A percentile compares a stretch with the other conserved stretches of the same genome.
phyloP scores from a whole-genome alignment of 305 asterid species.

The Coffea humblotiana region DNA sequence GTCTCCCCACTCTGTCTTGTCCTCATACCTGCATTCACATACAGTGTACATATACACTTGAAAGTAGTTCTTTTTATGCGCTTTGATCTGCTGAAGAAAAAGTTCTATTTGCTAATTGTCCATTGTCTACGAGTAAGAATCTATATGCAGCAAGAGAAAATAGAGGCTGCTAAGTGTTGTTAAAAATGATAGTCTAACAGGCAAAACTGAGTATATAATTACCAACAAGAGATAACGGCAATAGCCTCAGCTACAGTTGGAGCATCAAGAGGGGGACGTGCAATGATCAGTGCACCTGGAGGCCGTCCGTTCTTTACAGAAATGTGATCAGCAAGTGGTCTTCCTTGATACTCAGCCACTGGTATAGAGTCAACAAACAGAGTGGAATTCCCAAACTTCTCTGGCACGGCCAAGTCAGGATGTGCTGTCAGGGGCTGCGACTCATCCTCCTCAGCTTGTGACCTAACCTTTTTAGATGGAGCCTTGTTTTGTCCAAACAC shows the following conservation, averaged over 20 bases:
- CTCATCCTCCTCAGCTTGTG: conserved; percentile 55
- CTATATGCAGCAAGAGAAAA: not conserved
- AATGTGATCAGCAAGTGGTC: conserved; percentile 90
- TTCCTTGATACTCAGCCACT: conserved; percentile 91
- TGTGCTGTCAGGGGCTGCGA: conserved; percentile 53
- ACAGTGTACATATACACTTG: not conserved
- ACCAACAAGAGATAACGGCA: conserved; percentile 98
- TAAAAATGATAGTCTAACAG: no score
- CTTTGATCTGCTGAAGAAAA: not conserved
- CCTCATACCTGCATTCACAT: conserved; percentile 63
- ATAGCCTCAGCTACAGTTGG: conserved; percentile 98
- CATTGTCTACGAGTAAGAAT: not conserved
- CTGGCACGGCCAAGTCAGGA: conserved; percentile 75
- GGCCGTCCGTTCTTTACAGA: conserved; percentile 89
- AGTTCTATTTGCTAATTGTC: not conserved
- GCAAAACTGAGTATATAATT: conserved; percentile 10
- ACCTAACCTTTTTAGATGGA: conserved; percentile 34
- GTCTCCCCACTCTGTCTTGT: conserved; percentile 98
- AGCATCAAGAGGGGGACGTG: conserved; percentile 87
- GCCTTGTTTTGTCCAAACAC: conserved; percentile 57
- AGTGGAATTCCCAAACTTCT: conserved; percentile 79
- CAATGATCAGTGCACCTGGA: conserved; percentile 71
- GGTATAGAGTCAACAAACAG: conserved; percentile 81
- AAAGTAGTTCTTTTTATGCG: not conserved
- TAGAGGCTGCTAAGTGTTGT: not conserved